These are phyloP conservation scores for Myriosclerotinia scirpicola DNA, from an alignment of 2,329 filamentous ascomycete species.

Conservation along the genomic window DNA sequence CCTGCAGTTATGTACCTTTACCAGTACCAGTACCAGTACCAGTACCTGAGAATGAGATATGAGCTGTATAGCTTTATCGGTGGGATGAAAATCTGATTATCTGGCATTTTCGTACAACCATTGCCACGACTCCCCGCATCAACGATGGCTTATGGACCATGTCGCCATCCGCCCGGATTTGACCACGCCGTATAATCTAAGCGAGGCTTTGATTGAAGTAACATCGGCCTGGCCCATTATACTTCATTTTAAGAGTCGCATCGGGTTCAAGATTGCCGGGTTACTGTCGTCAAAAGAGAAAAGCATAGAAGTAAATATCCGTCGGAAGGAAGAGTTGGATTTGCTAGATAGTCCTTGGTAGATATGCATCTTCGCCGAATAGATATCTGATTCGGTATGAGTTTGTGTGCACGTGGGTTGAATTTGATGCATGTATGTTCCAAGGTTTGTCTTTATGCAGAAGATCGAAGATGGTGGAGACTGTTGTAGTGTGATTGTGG, in stretches of 20 bases:
- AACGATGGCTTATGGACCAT: neutral
- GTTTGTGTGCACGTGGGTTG: constrained; percentile 11
- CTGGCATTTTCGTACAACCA: constrained; percentile 20
- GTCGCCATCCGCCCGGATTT: constrained; percentile 2
- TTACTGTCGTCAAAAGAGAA: neutral
- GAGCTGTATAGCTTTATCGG: neutral
- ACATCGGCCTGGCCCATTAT: neutral
- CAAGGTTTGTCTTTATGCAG: constrained; percentile 11
- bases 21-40: too few species aligned
- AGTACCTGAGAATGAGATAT: constrained; percentile 1
- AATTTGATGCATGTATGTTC: constrained; percentile 14
- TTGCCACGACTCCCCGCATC: constrained; percentile 18
- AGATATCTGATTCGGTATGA: neutral
- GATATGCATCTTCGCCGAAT: neutral
- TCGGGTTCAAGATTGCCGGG: neutral
- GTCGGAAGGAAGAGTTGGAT: neutral
- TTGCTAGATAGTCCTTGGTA: neutral
- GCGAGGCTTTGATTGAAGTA: neutral
- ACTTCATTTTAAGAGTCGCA: neutral
- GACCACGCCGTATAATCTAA: neutral
- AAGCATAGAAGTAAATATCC: neutral
- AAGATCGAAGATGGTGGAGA: constrained; percentile 14
- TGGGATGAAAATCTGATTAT: constrained; percentile 14
- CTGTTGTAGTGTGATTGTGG: constrained; percentile 1
- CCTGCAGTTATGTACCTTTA: neutral